These are phyloP conservation scores for Thielaviopsis punctulata DNA, from an alignment of 2,329 filamentous ascomycete genomes.

Conservation along the genomic window DNA sequence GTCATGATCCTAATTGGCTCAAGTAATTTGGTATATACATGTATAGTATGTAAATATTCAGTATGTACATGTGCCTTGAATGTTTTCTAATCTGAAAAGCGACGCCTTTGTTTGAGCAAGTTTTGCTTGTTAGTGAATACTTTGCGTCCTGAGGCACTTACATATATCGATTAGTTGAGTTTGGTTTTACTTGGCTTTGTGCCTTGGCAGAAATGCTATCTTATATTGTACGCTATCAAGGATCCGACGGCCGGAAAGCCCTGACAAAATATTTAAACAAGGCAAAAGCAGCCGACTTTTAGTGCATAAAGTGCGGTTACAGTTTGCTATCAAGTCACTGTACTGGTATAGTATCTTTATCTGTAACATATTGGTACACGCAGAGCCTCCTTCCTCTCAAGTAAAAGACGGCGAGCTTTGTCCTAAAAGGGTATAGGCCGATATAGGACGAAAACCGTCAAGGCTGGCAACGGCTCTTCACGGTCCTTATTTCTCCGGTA, in stretches of 20 bases:
- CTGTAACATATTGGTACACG: neutral
- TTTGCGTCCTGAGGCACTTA: conserved; percentile 5
- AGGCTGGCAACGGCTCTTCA: conserved; percentile 10
- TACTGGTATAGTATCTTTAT: neutral
- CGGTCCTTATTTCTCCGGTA: conserved; percentile 11
- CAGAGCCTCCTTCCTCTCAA: conserved; percentile 1
- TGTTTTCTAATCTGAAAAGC: too few species aligned
- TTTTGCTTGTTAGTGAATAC: too few species aligned
- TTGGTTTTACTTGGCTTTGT: neutral
- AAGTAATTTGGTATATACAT: too few species aligned
- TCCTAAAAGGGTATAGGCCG: conserved; percentile 6
- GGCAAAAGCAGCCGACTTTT: conserved; percentile 1
- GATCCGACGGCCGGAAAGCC: neutral
- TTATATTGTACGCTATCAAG: too few species aligned
- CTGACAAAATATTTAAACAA: neutral
- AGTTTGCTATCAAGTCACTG: neutral
- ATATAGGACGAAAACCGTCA: conserved; percentile 11
- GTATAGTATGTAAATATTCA: too few species aligned
- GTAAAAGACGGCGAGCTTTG: neutral
- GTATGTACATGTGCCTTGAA: too few species aligned
- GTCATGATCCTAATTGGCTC: too few species aligned
- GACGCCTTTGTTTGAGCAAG: too few species aligned
- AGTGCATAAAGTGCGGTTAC: neutral
- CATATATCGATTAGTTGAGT: neutral
- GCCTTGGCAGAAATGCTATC: neutral